Evolutionary conservation across 768 basidiomycete genomes (phyloP).

Genomic region (Tylopilus subfusipes): DNA sequence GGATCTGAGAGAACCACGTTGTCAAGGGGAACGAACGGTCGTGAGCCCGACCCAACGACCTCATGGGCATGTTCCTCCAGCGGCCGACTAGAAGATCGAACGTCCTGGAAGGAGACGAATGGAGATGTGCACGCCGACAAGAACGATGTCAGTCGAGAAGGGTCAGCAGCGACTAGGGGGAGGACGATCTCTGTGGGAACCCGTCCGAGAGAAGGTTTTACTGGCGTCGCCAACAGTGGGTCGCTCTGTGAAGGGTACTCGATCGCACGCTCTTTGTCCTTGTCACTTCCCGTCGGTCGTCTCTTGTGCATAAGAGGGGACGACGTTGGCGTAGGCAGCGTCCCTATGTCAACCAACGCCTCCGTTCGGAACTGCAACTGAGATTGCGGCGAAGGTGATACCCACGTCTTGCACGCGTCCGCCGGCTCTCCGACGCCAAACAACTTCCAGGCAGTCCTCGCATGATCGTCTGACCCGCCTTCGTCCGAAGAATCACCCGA

Average conservation of each 20-base stretch:
- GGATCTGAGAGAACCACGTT: slow-evolving; percentile 9
- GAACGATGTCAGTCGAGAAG: background rate
- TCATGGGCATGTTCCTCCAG: background rate
- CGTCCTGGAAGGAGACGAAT: slow-evolving; percentile 5
- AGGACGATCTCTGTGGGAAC: slow-evolving; percentile 3
- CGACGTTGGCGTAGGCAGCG: slow-evolving; percentile 25
- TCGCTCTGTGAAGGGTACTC: background rate
- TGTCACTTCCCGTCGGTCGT: background rate
- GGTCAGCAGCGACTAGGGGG: background rate
- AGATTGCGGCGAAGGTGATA: slow-evolving; percentile 14
- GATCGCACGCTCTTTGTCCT: slow-evolving; percentile 5
- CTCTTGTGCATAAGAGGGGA: slow-evolving; percentile 14
- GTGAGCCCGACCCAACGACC: background rate
- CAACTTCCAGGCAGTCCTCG: slow-evolving; percentile 51
- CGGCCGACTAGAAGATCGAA: background rate
- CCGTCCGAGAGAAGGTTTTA: background rate
- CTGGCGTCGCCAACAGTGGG: background rate
- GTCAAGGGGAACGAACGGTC: slow-evolving; percentile 17
- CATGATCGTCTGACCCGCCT: slow-evolving; percentile 46
- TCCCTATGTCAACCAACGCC: background rate
- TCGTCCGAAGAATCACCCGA: slow-evolving; percentile 44
- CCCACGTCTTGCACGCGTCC: slow-evolving; percentile 13
- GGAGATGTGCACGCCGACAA: slow-evolving; percentile 14
- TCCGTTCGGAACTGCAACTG: background rate
- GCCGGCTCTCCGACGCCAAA: slow-evolving; percentile 43